Percentiles rank a stretch among this genome's conserved stretches.
Evolutionary conservation across 1,139 yeast genomes (phyloP).

Genomic region (Kazachstania sp.): DNA sequence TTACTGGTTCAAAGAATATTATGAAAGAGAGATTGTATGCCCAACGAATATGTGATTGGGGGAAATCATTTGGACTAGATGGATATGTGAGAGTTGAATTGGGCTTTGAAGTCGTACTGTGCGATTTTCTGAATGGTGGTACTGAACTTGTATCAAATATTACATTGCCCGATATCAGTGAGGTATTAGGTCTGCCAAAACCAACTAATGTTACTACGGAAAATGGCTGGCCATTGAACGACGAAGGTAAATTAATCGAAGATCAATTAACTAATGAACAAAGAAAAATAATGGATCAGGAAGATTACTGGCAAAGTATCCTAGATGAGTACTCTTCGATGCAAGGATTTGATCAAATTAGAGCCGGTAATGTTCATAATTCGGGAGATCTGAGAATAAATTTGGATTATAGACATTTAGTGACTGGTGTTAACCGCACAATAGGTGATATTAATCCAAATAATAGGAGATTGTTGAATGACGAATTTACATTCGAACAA

Average conservation of each 20-base stretch:
- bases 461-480: constrained; percentile 37
- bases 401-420: constrained; percentile 43
- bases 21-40: constrained; percentile 39
- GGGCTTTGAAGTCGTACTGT: constrained; percentile 48
- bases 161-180: constrained; percentile 33
- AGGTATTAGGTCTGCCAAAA: constrained; percentile 34
- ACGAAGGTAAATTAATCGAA: constrained; percentile 16
- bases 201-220: constrained; percentile 19
- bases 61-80: constrained; percentile 40
- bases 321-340: constrained; percentile 27
- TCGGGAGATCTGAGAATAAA: constrained; percentile 40
- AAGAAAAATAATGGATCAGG: constrained; percentile 14
- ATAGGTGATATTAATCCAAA: constrained; percentile 41
- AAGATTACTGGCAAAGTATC: constrained; percentile 22
- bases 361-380: constrained; percentile 38
- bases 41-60: constrained; percentile 45
- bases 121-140: constrained; percentile 40
- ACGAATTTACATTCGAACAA: constrained; percentile 28
- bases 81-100: constrained; percentile 47
- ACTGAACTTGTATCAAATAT: constrained; percentile 39
- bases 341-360: constrained; percentile 37
- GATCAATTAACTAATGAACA: constrained; percentile 18
- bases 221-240: constrained; percentile 24
- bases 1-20: constrained; percentile 8
- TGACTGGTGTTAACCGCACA: constrained; percentile 44